A percentile compares a stretch with the other conserved stretches of the same genome.
These are phyloP conservation scores for Trametes villosa DNA, from an alignment of 768 basidiomycete genomes.

Conservation along the genomic window DNA sequence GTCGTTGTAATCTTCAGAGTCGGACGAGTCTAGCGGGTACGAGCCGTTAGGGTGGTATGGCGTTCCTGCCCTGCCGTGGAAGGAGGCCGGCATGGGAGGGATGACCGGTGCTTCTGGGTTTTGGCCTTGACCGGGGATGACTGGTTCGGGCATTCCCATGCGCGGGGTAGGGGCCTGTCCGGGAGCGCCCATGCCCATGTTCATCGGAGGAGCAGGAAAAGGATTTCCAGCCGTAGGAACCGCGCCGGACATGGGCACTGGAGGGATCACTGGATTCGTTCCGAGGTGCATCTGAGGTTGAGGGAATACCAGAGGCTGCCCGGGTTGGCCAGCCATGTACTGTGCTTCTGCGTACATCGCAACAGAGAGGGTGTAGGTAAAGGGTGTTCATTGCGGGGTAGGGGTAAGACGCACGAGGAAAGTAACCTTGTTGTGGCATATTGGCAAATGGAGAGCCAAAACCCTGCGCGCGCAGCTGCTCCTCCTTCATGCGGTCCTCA, in stretches of 20 bases:
- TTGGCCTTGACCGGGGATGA: conserved; percentile 7
- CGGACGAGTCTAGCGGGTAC: background rate
- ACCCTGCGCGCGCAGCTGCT: background rate
- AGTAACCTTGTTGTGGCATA: conserved; percentile 3
- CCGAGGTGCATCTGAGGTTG: conserved; percentile 6
- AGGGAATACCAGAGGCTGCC: conserved; percentile 8
- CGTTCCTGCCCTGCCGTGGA: conserved; percentile 13
- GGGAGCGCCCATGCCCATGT: conserved; percentile 9
- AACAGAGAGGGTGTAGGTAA: background rate
- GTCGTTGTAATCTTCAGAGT: conserved; percentile 9
- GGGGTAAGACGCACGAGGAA: conserved; percentile 1
- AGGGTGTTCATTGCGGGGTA: background rate
- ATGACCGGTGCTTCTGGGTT: conserved; percentile 21
- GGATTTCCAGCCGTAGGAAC: conserved; percentile 18
- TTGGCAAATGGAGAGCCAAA: conserved; percentile 6
- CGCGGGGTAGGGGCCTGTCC: background rate
- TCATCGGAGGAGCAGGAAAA: conserved; percentile 12
- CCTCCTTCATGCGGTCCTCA: background rate
- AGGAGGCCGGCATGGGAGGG: conserved; percentile 16
- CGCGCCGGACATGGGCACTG: conserved; percentile 7
- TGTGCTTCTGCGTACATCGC: background rate
- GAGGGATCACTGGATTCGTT: conserved; percentile 15
- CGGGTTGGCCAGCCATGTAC: background rate
- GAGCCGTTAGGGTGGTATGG: conserved; percentile 6
- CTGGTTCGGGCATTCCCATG: conserved; percentile 14